phyloP scores from a whole-genome alignment of 352 stramenopile species.

The Globisporangium recalcitrans region DNA sequence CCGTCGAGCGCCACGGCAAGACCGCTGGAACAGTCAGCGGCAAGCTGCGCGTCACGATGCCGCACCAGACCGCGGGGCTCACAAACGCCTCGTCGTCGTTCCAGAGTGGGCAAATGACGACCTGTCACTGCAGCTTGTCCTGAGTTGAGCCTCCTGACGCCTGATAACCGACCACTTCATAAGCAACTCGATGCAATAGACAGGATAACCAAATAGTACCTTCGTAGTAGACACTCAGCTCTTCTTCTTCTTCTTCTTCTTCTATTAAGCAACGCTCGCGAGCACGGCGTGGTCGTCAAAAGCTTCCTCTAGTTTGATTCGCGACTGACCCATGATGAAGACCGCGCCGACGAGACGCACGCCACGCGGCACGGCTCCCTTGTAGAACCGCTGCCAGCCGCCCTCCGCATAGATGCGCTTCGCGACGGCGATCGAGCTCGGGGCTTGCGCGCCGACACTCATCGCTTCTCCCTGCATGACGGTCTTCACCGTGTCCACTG shows the following conservation, averaged over 20 bases:
- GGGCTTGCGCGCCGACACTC: slow-evolving; percentile 26
- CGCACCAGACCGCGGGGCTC: slow-evolving; percentile 34
- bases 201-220: neutral
- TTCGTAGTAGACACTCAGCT: too few relatives aligned
- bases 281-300: slow-evolving; percentile 66
- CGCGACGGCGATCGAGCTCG: slow-evolving; percentile 38
- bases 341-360: slow-evolving; percentile 77
- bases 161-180: too few relatives aligned
- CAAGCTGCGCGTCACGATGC: slow-evolving; percentile 54
- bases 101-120: slow-evolving; percentile 22
- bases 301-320: slow-evolving; percentile 60
- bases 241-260: too few relatives aligned
- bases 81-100: slow-evolving; percentile 21
- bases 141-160: too few relatives aligned
- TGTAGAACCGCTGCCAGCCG: slow-evolving; percentile 58
- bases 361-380: slow-evolving; percentile 64
- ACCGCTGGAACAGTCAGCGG: slow-evolving; percentile 42
- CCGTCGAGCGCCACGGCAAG: slow-evolving; percentile 49
- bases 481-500: slow-evolving; percentile 81
- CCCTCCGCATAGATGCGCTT: slow-evolving; percentile 43
- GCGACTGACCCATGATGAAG: slow-evolving; percentile 76
- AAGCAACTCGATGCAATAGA: slow-evolving; percentile 6
- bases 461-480: slow-evolving; percentile 81
- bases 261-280: slow-evolving; percentile 19
- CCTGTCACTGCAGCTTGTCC: slow-evolving; percentile 51